These are phyloP conservation scores for Colletotrichum sp. DNA, from an alignment of 2,329 filamentous ascomycete genomes.

Conservation along the genomic window DNA sequence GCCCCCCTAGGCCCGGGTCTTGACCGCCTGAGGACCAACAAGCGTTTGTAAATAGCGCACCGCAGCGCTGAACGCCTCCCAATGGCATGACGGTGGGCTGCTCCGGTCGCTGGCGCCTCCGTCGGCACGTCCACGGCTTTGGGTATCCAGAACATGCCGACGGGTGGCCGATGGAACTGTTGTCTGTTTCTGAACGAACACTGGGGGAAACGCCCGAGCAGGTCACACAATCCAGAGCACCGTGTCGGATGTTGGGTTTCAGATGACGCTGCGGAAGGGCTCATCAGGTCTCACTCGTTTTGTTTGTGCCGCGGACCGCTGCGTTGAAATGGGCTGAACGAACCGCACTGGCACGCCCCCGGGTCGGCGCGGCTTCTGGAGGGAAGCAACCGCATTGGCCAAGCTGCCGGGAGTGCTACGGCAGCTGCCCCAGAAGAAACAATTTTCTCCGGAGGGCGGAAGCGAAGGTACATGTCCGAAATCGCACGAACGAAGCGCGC, in stretches of 20 bases:
- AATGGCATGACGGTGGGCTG: neutral
- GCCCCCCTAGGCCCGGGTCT: neutral
- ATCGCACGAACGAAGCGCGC: constrained; percentile 2
- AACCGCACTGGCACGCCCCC: constrained; percentile 4
- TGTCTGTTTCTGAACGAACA: neutral
- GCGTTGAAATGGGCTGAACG: neutral
- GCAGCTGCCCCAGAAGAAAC: neutral
- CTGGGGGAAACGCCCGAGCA: neutral
- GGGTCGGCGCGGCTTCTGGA: constrained; percentile 7
- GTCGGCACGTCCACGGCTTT: neutral
- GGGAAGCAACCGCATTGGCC: neutral
- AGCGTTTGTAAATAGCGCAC: constrained; percentile 9
- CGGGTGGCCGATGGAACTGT: neutral
- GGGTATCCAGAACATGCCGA: neutral
- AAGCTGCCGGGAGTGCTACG: constrained; percentile 6
- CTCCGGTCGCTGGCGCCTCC: neutral
- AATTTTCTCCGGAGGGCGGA: neutral
- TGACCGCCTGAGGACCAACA: neutral
- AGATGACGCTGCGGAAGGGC: constrained; percentile 1
- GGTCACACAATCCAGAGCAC: constrained; percentile 2
- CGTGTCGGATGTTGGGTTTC: constrained; percentile 15
- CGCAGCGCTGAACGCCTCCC: neutral
- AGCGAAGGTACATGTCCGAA: neutral
- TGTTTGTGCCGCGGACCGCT: constrained; percentile 10
- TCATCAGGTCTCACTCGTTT: neutral